A percentile compares a stretch with the other conserved stretches of the same genome.
Conservation (phyloP, 2,329 filamentous ascomycete genomes). For the Cordyceps tenuipes region DNA sequence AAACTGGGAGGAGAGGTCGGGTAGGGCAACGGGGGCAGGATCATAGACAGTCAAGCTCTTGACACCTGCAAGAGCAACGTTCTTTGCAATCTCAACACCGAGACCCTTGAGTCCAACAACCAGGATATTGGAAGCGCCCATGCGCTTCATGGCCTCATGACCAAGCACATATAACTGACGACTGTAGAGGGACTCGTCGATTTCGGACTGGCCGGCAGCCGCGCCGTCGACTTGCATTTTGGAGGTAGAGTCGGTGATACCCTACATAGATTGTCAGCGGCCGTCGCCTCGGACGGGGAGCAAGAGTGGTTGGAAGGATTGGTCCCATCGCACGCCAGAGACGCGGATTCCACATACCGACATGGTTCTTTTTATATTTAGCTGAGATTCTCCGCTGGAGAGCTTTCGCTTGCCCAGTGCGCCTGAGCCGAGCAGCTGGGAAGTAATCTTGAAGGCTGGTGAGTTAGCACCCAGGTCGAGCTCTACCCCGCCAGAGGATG, state of each 20-base stretch:
- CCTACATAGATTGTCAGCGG: conserved; percentile 27
- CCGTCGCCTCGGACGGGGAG: background rate
- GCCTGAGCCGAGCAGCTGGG: conserved; percentile 24
- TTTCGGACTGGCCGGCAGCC: conserved; percentile 46
- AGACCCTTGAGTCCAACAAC: conserved; percentile 87
- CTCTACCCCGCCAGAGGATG: conserved; percentile 28
- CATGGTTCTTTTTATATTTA: conserved; percentile 53
- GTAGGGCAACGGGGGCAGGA: conserved; percentile 71
- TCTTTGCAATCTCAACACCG: conserved; percentile 97
- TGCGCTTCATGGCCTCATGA: conserved; percentile 93
- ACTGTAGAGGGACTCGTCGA: conserved; percentile 67
- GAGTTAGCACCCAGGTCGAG: conserved; percentile 27
- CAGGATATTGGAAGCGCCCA: conserved; percentile 92
- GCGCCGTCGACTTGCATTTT: conserved; percentile 59
- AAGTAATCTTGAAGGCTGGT: conserved; percentile 28
- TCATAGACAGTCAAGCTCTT: conserved; percentile 95
- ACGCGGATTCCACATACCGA: conserved; percentile 38
- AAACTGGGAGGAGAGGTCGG: conserved; percentile 94
- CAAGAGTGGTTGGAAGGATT: background rate
- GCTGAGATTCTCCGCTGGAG: conserved; percentile 50
- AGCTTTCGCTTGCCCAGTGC: conserved; percentile 62
- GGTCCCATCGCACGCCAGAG: background rate
- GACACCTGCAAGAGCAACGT: conserved; percentile 93
- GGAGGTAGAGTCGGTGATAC: conserved; percentile 51
- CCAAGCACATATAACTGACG: conserved; percentile 64